Base-by-base conservation (phyloP, 192 early-diverging fungal species). In the Coemansia brasiliensis region DNA sequence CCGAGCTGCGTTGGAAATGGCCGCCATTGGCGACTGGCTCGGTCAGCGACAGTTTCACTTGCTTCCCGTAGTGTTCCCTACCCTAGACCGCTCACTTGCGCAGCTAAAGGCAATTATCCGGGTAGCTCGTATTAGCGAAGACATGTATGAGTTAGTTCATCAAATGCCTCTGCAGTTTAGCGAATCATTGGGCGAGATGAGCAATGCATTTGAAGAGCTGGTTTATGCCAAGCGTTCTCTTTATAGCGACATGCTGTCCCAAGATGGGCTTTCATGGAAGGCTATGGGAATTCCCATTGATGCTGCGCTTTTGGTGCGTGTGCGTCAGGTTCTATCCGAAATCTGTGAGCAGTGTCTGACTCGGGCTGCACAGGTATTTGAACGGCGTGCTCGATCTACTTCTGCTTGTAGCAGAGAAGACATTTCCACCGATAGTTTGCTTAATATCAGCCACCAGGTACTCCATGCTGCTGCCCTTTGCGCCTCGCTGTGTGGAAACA, bases 261-360 rank as follows among this genome's bases (percentile, higher is more conserved):
- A 79, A 39, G 75, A 53, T 5, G 75, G 75, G 3, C 50, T 79
- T 21, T 10, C 61, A 17, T 79, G 75, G 69, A 67, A 64, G 40
- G 61, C 75, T 1, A 61, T 71, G 44, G 75, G 75, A 1, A 27
- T 79, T 3, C 75, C 75, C 3, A 57, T 79, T 4, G 75, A 79
- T 13, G 16, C 38, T 0, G n/a, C 49, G 32, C 37, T 79, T 39
- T 49, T 79, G 29, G 4, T 46, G 39, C 75, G 57, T 10, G 65
- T 60, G 16, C 61, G 62, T 25, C 69, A 68, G 35, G 64, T 65
- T 58, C 40, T 79, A 44, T 65, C 59, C 7, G 60, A 62, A 4
- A 55, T 44, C 12, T 68, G 61, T 10, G 69, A 55, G n/a, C 50
- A 52, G 5, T 79, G 75, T 20, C 29, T 79, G 41, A 40, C 57